A percentile compares a stretch with the other conserved stretches of the same genome.
Conservation (phyloP, 2,329 filamentous ascomycete genomes). For the Tolypocladium tundrense region DNA sequence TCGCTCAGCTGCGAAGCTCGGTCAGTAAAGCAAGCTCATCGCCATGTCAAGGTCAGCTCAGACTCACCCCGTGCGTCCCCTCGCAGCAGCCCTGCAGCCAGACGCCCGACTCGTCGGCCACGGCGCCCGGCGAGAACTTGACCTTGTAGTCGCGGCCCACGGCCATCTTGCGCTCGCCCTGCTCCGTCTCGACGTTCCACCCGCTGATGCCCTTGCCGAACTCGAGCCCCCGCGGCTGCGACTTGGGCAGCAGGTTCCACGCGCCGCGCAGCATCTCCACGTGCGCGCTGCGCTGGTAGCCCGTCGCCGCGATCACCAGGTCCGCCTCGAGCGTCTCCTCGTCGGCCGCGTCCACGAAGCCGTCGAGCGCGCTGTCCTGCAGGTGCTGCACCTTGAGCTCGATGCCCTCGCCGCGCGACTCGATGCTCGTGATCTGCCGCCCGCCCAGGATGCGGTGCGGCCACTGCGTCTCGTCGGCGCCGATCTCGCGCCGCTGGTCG, state of each 20-base stretch:
- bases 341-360: constrained; percentile 22
- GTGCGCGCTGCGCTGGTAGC: constrained; percentile 71
- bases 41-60: neutral
- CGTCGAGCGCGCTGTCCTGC: constrained; percentile 27
- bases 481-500: constrained; percentile 64
- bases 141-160: constrained; percentile 74
- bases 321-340: constrained; percentile 65
- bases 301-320: constrained; percentile 76
- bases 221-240: constrained; percentile 16
- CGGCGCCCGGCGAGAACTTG: constrained; percentile 55
- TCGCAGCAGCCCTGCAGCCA: constrained; percentile 96
- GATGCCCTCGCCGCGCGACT: constrained; percentile 39
- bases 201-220: constrained; percentile 25
- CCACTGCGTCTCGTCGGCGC: constrained; percentile 62
- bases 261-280: constrained; percentile 63
- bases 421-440: constrained; percentile 55
- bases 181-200: constrained; percentile 29
- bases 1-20: constrained; percentile 54
- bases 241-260: constrained; percentile 52
- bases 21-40: constrained; percentile 7
- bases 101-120: constrained; percentile 66
- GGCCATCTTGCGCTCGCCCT: constrained; percentile 40
- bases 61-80: constrained; percentile 77
- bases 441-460: constrained; percentile 69
- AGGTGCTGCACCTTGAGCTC: constrained; percentile 47